Conservation (phyloP, 805 yeast genomes). For the Vanderwaltozyma polyspora region DNA sequence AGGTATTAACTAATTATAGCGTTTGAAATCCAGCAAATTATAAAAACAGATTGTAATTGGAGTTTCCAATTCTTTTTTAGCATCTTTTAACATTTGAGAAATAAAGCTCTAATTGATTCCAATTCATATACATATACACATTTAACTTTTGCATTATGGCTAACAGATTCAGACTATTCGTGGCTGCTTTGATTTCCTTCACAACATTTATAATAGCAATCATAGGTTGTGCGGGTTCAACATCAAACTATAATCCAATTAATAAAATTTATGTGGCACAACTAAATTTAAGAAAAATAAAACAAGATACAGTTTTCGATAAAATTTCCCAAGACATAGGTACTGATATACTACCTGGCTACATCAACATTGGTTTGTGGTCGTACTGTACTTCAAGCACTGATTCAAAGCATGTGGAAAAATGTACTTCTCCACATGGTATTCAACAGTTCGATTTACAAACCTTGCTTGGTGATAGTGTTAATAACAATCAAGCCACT, state of each 20-base stretch:
- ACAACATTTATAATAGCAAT: constrained; percentile 37
- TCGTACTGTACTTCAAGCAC: constrained; percentile 46
- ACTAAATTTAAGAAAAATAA: constrained; percentile 31
- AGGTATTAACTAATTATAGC: too few relatives aligned
- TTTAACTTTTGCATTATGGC: constrained; percentile 7
- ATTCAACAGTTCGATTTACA: constrained; percentile 21
- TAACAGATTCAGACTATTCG: constrained; percentile 11
- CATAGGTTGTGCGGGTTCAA: constrained; percentile 44
- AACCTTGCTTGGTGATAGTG: constrained; percentile 15
- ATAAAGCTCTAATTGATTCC: too few relatives aligned
- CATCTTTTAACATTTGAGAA: too few relatives aligned
- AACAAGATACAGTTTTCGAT: constrained; percentile 11
- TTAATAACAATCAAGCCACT: constrained; percentile 20
- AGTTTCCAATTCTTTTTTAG: too few relatives aligned
- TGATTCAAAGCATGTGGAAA: constrained; percentile 7
- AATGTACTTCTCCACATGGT: constrained; percentile 23
- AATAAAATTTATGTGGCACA: constrained; percentile 38
- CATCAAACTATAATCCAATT: constrained; percentile 32
- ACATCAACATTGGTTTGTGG: constrained; percentile 48
- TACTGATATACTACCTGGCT: constrained; percentile 31
- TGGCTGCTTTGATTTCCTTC: constrained; percentile 25
- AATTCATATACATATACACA: background rate
- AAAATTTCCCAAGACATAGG: constrained; percentile 4
- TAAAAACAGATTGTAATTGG: too few relatives aligned
- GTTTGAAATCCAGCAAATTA: too few relatives aligned